Base-by-base conservation (phyloP, 148 eudicot genomes). In the Rhododendron simsii region DNA sequence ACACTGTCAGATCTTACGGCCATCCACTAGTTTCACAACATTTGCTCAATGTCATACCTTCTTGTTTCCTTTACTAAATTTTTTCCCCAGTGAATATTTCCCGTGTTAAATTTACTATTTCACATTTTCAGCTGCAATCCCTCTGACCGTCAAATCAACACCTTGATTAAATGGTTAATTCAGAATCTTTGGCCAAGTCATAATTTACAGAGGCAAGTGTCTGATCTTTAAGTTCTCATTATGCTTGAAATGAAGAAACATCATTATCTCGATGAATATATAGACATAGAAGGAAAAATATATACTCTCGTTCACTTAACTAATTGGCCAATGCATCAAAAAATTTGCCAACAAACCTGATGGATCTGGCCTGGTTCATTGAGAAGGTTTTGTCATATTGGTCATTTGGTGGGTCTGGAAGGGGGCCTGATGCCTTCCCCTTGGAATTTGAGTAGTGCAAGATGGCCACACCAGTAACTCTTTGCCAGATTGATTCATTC, bases 301-400 rank as follows among this genome's bases (percentile, higher is more conserved):
- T 10, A 65, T 10, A 10, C 14, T 67, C 14, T 67, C 74, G 13
- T 15, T 33, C 15, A 51, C 45, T 5, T 8, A 20, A 48, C n/a
- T 20, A 78, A 74, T 53, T 26, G 30, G 16, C 74, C 74, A 67
- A 20, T 41, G 63, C 28, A 87, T 69, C 63, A 37, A 10, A 85
- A 55, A 82, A 47, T 50, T 63, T 26, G 28, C 14, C 44, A 55
- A 91, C 93, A 83, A 78, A 95, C 99, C 99, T 96, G 92, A 97
- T 97, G 65, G 99, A 94, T 90, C 99, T 91, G 18, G 99, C 99
- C 90, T 97, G 99, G 92, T 97, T 97, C 98, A 97, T 94, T 53
- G 98, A 94, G 88, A 88, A 97, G 35, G 99, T 94, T 90, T 94
- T 95, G 91, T 98, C 99, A 80, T 57, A 94, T 67, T 93, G 89